phyloP scores from a whole-genome alignment of 2,329 filamentous ascomycete species.

The Epichloe gansuensis region DNA sequence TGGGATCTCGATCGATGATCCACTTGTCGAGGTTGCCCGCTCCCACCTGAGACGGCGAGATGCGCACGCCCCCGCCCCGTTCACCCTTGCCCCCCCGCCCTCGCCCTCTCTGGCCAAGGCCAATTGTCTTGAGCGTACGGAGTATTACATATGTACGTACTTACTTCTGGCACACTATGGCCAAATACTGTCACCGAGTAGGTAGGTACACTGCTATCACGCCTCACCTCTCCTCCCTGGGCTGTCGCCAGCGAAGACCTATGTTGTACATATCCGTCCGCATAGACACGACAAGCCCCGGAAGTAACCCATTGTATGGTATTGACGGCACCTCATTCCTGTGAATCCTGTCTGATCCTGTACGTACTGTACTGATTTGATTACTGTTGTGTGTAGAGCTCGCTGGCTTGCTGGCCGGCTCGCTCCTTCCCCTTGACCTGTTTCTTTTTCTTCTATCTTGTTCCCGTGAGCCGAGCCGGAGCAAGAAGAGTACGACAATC shows the following conservation, averaged over 20 bases:
- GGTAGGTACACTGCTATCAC: no score
- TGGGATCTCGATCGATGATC: constrained; percentile 3
- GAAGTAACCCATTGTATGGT: neutral
- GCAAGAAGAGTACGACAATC: constrained; percentile 1
- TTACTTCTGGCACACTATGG: no score
- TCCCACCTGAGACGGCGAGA: neutral
- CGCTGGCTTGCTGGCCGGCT: no score
- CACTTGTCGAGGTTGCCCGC: constrained; percentile 1
- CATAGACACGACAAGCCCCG: no score
- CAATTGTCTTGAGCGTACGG: no score
- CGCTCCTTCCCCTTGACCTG: neutral
- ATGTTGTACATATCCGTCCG: no score
- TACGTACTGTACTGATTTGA: no score
- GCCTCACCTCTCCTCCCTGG: no score
- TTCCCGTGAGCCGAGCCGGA: constrained; percentile 3
- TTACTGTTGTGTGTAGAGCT: no score
- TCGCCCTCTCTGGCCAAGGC: neutral
- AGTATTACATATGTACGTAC: no score
- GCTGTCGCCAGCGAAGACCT: neutral
- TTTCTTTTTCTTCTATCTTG: neutral
- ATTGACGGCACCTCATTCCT: constrained; percentile 1
- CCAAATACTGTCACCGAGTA: no score
- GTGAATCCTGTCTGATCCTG: neutral
- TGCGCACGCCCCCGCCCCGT: neutral
- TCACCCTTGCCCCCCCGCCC: neutral